These are phyloP conservation scores for Lachnellula subtilissima DNA, from an alignment of 2,329 filamentous ascomycete genomes.

Conservation along the genomic window DNA sequence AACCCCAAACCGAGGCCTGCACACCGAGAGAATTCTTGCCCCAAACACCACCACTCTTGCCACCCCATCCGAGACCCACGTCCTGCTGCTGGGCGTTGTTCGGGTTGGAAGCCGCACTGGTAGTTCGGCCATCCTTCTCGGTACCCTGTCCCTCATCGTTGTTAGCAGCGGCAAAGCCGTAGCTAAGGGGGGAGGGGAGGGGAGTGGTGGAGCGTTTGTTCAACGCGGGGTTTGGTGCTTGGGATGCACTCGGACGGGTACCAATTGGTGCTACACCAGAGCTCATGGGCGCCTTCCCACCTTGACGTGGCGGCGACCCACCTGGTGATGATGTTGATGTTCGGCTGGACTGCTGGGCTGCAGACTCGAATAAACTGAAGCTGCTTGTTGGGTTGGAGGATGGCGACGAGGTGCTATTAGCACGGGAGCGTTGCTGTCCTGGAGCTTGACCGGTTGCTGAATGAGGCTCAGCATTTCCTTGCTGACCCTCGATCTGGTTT, in stretches of 20 bases:
- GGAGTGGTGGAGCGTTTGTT: slow-evolving; percentile 78
- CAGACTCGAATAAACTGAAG: slow-evolving; percentile 57
- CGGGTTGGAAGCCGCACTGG: slow-evolving; percentile 57
- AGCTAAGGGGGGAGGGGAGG: slow-evolving; percentile 80
- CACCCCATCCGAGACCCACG: slow-evolving; percentile 65
- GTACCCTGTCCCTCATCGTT: slow-evolving; percentile 41
- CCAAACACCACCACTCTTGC: slow-evolving; percentile 73
- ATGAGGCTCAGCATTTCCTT: slow-evolving; percentile 43
- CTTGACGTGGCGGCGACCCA: slow-evolving; percentile 70
- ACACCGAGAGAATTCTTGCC: slow-evolving; percentile 78
- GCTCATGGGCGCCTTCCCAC: slow-evolving; percentile 53
- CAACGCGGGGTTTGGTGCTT: slow-evolving; percentile 54
- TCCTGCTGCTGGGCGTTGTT: slow-evolving; percentile 33
- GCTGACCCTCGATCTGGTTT: slow-evolving; percentile 21
- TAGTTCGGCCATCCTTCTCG: slow-evolving; percentile 34
- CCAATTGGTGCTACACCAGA: slow-evolving; percentile 85
- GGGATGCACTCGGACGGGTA: slow-evolving; percentile 64
- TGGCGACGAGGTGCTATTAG: slow-evolving; percentile 82
- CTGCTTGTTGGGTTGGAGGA: slow-evolving; percentile 59
- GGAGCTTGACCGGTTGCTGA: slow-evolving; percentile 37
- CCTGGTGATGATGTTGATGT: slow-evolving; percentile 85
- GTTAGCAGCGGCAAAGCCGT: slow-evolving; percentile 59
- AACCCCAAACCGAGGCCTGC: slow-evolving; percentile 93
- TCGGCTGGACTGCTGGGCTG: slow-evolving; percentile 63
- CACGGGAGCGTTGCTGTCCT: slow-evolving; percentile 51